Base-by-base conservation (phyloP, 202 grass and related monocot species). In the Eragrostis tef region DNA sequence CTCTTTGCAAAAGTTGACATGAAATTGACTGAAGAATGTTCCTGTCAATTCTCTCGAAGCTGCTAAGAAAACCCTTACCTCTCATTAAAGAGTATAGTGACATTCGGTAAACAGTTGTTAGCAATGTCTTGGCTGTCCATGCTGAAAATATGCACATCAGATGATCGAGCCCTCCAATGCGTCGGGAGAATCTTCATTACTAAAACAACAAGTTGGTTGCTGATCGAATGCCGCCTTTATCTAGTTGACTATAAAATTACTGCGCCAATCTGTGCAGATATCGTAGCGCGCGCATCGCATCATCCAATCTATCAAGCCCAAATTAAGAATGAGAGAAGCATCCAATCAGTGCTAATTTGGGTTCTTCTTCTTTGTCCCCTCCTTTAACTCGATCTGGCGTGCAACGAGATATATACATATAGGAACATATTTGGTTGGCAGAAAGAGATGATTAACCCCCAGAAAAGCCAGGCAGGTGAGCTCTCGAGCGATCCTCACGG, bases 101-200 rank as follows among this genome's bases (percentile, higher is more conserved):
- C 8, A 25, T 52, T 53, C 47, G n/a, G 46, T 42, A 75, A 49
- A 86, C 52, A 81, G 11, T 52, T 16, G 22, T 72, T 29, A 16
- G 6, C 6, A 54, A 54, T 64, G 17, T 20, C 22, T 45, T 6
- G 46, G 36, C 48, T 34, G 24, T 73, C 59, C 64, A 77, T 66
- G 41, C 48, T 75, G 20, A 20, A 67, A 57, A 48, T 41, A 61
- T 49, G 22, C 6, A 39, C 34, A 39, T 6, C 34, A 39, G 49
- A 4, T 5, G 49, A 52, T 20, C 17, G 6, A 51, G 52, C 51
- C 48, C 22, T 75, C 81, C 75, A 69, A 70, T 80, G 60, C 71
- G 52, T 41, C 11, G 0, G 61, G 45, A 84, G 76, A 84, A 84
- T 74, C 81, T 74, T 54, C 25, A 20, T 22, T 67, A 88, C 36